phyloP scores from a whole-genome alignment of 805 yeast species.

The Zygotorulaspora sp. region DNA sequence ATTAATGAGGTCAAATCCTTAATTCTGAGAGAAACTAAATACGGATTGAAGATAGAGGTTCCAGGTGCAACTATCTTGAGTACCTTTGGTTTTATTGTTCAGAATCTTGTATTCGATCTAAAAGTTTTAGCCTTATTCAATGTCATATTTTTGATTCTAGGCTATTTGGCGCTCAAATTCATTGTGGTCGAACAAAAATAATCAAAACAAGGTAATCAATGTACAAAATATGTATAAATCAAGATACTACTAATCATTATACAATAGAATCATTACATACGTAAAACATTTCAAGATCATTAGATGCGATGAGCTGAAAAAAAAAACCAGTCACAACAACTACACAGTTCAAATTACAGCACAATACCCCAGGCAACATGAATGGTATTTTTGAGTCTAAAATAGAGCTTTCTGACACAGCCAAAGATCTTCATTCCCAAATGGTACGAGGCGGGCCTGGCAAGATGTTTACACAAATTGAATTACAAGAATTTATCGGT shows the following conservation, averaged over 20 bases:
- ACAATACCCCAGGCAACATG: slow-evolving; percentile 4
- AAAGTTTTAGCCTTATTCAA: slow-evolving; percentile 55
- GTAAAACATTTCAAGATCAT: not conserved
- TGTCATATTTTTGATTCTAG: slow-evolving; percentile 54
- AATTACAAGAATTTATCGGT: slow-evolving; percentile 50
- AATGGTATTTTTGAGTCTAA: slow-evolving; percentile 10
- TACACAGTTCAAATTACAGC: too few relatives aligned
- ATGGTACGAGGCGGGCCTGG: slow-evolving; percentile 53
- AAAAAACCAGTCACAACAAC: not conserved
- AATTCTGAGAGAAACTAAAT: slow-evolving; percentile 79
- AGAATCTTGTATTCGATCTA: slow-evolving; percentile 67
- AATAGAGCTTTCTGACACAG: slow-evolving; percentile 38
- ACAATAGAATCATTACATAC: too few relatives aligned
- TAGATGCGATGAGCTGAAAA: slow-evolving; percentile 9
- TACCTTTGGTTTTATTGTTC: slow-evolving; percentile 89
- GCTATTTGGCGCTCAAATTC: slow-evolving; percentile 68
- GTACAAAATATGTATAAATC: too few relatives aligned
- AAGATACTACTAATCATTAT: too few relatives aligned
- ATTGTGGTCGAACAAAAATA: slow-evolving; percentile 73
- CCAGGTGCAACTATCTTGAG: slow-evolving; percentile 97
- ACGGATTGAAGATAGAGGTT: slow-evolving; percentile 88
- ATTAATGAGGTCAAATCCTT: slow-evolving; percentile 90
- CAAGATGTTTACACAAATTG: slow-evolving; percentile 61
- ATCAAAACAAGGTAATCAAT: not conserved
- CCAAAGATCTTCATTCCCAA: slow-evolving; percentile 53